These are phyloP conservation scores for Lepiota venenata DNA, from an alignment of 768 basidiomycete species.

Conservation along the genomic window DNA sequence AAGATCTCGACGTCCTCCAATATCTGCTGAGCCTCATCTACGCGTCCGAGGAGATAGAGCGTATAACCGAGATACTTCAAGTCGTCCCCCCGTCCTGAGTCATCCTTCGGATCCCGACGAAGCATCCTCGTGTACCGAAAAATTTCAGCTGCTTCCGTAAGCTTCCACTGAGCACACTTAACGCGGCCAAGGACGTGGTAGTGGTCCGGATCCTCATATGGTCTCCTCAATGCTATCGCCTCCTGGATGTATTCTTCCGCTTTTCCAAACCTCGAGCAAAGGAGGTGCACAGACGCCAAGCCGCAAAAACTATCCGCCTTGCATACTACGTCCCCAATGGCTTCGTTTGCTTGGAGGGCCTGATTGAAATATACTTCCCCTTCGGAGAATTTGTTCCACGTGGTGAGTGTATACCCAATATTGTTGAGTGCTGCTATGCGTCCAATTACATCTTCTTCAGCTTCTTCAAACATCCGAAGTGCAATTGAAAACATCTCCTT, in stretches of 20 bases:
- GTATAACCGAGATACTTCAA: conserved; percentile 5
- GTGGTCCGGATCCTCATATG: conserved; percentile 22
- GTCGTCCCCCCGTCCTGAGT: conserved; percentile 8
- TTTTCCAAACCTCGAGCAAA: conserved; percentile 23
- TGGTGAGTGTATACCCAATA: conserved; percentile 19
- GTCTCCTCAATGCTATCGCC: conserved; percentile 20
- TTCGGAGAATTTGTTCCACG: conserved; percentile 16
- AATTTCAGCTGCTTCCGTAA: not conserved
- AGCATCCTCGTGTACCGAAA: not conserved
- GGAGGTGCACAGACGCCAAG: conserved; percentile 18
- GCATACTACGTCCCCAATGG: conserved; percentile 17
- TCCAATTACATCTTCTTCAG: conserved; percentile 16
- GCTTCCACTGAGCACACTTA: conserved; percentile 6
- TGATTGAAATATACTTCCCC: conserved; percentile 19
- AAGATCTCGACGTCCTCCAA: conserved; percentile 4
- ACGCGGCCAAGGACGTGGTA: conserved; percentile 20
- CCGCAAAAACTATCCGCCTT: conserved; percentile 23
- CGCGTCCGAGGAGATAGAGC: not conserved
- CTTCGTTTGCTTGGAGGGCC: conserved; percentile 15
- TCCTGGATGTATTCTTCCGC: conserved; percentile 18
- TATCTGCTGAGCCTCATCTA: not conserved
- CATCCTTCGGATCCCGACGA: not conserved
- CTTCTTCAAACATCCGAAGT: conserved; percentile 15
- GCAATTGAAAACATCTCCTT: conserved; percentile 14
- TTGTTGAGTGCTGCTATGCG: conserved; percentile 21